Conservation (phyloP, 2,329 filamentous ascomycete species). For the Arthrobotrys sinensis region DNA sequence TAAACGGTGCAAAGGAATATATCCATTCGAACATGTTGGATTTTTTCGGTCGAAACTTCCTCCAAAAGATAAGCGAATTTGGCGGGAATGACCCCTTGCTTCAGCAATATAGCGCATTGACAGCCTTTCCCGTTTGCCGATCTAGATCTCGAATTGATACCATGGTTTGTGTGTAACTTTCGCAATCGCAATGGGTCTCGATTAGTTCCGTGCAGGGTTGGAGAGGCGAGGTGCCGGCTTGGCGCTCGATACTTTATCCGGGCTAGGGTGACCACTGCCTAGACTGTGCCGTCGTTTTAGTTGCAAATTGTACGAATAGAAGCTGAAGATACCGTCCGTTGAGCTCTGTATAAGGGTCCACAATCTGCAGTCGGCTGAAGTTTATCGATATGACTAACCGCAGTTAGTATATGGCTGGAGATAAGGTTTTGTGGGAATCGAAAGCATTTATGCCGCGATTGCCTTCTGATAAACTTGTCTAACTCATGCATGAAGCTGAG, state of each 20-base stretch:
- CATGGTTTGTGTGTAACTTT: slow-evolving; percentile 19
- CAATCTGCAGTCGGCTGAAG: background rate
- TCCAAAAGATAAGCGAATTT: slow-evolving; percentile 27
- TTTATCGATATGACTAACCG: background rate
- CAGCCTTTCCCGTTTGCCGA: slow-evolving; percentile 12
- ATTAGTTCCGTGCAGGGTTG: slow-evolving; percentile 29
- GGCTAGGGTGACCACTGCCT: slow-evolving; percentile 11
- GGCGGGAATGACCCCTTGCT: slow-evolving; percentile 15
- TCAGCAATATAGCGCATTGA: slow-evolving; percentile 1
- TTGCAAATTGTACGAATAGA: background rate
- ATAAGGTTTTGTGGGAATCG: slow-evolving; percentile 1
- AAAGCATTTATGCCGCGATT: too few species aligned
- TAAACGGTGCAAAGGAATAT: background rate
- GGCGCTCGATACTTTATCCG: slow-evolving; percentile 20
- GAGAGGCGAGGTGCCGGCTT: slow-evolving; percentile 29
- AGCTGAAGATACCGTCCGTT: slow-evolving; percentile 4
- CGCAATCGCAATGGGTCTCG: slow-evolving; percentile 18
- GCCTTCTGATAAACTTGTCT: too few species aligned
- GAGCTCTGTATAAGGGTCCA: background rate
- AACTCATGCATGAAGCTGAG: too few species aligned
- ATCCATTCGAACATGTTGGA: slow-evolving; percentile 10
- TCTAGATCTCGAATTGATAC: slow-evolving; percentile 10
- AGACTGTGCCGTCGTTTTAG: background rate
- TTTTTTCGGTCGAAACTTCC: slow-evolving; percentile 6
- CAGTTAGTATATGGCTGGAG: slow-evolving; percentile 1